Evolutionary conservation across 2,329 filamentous ascomycete genomes (phyloP), one percentile per base, ranked within the genome.

Genomic region (Fusarium setosum): DNA sequence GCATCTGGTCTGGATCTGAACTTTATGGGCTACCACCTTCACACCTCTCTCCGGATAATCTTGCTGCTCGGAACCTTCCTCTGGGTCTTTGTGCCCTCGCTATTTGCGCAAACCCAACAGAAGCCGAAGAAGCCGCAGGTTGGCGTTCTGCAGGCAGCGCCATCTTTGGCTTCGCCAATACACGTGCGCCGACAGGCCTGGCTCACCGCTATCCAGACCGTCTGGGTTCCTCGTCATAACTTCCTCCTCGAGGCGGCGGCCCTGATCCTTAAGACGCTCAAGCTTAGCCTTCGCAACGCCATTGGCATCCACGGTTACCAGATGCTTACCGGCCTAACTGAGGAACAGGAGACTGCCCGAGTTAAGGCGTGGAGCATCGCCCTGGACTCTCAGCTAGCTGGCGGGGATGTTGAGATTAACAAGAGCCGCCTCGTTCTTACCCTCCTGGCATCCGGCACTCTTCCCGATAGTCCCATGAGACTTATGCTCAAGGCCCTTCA

Each of bases 351-450:
- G 76, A 88, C 86, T 50, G 94, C 93, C 7, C 88, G 95, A 24
- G 86, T 97, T 72, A 96, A 97, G 79, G 93, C 94, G 0, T 98
- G 95, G 95, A 87, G 91, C 31, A 97, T 97, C 72, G 94, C 94
- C 13, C 86, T 97, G 54, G 95, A 98, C 77, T 94, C 95, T 23
- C 95, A 97, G 76, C 85, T 98, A 18, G 93, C 93, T 10, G 95
- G 95, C 38, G 94, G 95, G 13, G 95, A 97, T 77, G 87, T 90
- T 9, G 92, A 97, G 75, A 92, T 97, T 69, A 97, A 91, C 82
- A 94, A 92, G 77, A 94, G 92, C 76, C 89, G 95, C 48, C 84
- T 97, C 29, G 87, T 95, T 0, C 83, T 97, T 48, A 97, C 94
- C 1, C 84, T 97, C 23, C 90, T 97, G 72, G 94, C 94, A 9